Percentiles rank a stretch among this genome's conserved stretches.
These are phyloP conservation scores for Uronychia binucleata DNA, from an alignment of 73 alveolate genomes.

Conservation along the genomic window DNA sequence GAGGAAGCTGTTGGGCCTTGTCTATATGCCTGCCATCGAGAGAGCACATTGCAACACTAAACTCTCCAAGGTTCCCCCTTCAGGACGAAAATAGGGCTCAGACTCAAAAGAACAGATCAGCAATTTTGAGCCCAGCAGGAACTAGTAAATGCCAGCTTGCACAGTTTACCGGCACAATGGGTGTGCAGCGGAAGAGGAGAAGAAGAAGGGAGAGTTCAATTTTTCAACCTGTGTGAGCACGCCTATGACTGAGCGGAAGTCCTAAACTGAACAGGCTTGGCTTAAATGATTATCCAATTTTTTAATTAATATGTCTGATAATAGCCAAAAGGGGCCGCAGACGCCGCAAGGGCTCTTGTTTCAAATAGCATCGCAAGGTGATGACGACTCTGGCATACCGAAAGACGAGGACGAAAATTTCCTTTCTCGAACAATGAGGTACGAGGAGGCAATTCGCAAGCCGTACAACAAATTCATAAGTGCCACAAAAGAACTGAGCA, in stretches of 20 bases:
- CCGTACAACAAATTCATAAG: not conserved
- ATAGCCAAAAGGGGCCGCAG: not conserved
- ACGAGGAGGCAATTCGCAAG: not conserved
- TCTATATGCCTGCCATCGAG: too few relatives aligned
- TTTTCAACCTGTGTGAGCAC: not conserved
- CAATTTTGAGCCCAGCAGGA: not conserved
- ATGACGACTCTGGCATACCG: not conserved
- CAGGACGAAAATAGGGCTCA: too few relatives aligned
- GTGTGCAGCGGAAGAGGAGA: too few relatives aligned
- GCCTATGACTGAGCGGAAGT: too few relatives aligned
- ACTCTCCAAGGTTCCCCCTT: too few relatives aligned
- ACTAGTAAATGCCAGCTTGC: not conserved
- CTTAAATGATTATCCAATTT: not conserved
- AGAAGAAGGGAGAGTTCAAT: not conserved
- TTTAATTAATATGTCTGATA: not conserved
- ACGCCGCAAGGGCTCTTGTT: not conserved
- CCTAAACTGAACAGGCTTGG: too few relatives aligned
- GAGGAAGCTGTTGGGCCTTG: too few relatives aligned
- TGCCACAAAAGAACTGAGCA: not conserved
- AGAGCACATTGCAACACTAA: too few relatives aligned
- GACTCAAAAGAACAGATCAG: too few relatives aligned
- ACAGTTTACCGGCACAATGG: too few relatives aligned
- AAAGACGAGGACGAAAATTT: not conserved
- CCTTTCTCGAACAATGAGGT: not conserved
- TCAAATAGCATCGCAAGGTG: not conserved